Evolutionary conservation across 2,329 filamentous ascomycete genomes (phyloP), one percentile per base, ranked within the genome.

Genomic region (Fusarium multiceps): DNA sequence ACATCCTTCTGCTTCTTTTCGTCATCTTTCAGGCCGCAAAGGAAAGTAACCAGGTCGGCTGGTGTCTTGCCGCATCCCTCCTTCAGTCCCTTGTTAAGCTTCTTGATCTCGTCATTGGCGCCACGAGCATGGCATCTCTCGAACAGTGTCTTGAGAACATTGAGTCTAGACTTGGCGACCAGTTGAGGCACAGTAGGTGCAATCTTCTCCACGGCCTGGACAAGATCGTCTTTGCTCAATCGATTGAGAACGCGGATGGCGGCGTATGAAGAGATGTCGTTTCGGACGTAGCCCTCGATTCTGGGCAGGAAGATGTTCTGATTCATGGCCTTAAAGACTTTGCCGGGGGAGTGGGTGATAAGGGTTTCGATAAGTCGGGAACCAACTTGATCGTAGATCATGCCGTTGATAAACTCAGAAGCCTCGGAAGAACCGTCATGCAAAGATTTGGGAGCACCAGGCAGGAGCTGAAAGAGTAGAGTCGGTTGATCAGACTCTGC

Each of bases 361-460:
- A 99, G 90, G 1, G 91, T 93, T 81, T 99, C 96, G 23, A 98
- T 85, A 3, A 99, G 85, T 46, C 95, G 91, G 6, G 95, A 98
- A 18, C 96, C 96, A 54, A 98, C 90, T 3, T 92, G 86, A 76
- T 98, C 94, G 79, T 98, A 98, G 27, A 98, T 85, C 77, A 98
- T 88, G 59, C 92, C 90, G 74, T 92, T 94, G 77, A 98, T 87
- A 77, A 98, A 97, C 18, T 87, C 84, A 13, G 88, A 87, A 6
- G 92, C 92, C 50, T 90, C 91, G 34, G 93, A 92, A 3, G 88
- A 88, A 18, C 89, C 88, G 67, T 95, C 91, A 30, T 87, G 86
- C 21, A 97, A 87, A 0, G 92, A 90, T 53, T 92, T 79, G 2
- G 87, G 87, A 0, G 86, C 93, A 53, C 92, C 94, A 0, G 94